phyloP scores from a whole-genome alignment of 83 land plant genomes.

The Isoetes engelmannii region DNA sequence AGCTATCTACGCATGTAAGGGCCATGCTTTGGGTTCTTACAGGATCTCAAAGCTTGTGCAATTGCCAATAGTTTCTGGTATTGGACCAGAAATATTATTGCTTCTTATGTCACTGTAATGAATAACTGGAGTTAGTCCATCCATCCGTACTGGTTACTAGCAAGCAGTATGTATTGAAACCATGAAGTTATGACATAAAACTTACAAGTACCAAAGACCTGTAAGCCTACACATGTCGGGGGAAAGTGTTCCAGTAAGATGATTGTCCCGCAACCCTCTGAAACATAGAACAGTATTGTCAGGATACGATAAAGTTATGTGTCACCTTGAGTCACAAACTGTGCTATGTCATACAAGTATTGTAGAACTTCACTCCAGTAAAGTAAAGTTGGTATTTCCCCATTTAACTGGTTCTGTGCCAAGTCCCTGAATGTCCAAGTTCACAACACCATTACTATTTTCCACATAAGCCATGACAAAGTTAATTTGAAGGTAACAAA shows the following conservation, averaged over 20 bases:
- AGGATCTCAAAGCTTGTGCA: conserved; percentile 90
- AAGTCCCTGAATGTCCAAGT: conserved; percentile 48
- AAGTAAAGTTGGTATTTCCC: conserved; percentile 84
- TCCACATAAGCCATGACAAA: no score
- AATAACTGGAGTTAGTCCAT: no score
- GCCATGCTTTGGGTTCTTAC: conserved; percentile 35
- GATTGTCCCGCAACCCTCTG: conserved; percentile 83
- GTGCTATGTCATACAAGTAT: conserved; percentile 54
- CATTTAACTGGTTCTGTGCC: conserved; percentile 76
- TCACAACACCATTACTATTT: no score
- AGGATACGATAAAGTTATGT: not conserved
- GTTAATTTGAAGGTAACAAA: not conserved
- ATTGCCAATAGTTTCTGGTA: conserved; percentile 81
- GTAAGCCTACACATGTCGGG: conserved; percentile 94
- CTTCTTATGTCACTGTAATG: conserved; percentile 80
- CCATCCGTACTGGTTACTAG: no score
- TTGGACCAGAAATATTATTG: conserved; percentile 80
- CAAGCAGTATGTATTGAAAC: not conserved
- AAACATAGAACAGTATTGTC: not conserved
- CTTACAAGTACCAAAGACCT: conserved; percentile 98
- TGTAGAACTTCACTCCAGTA: conserved; percentile 98
- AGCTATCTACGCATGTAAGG: not conserved
- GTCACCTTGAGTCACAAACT: not conserved
- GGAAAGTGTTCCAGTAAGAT: conserved; percentile 65
- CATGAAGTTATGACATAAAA: conserved; percentile 1